Evolutionary conservation across 2,329 filamentous ascomycete species (phyloP), one percentile per base, ranked within the genome.

Genomic region (Grosmannia penicillata): DNA sequence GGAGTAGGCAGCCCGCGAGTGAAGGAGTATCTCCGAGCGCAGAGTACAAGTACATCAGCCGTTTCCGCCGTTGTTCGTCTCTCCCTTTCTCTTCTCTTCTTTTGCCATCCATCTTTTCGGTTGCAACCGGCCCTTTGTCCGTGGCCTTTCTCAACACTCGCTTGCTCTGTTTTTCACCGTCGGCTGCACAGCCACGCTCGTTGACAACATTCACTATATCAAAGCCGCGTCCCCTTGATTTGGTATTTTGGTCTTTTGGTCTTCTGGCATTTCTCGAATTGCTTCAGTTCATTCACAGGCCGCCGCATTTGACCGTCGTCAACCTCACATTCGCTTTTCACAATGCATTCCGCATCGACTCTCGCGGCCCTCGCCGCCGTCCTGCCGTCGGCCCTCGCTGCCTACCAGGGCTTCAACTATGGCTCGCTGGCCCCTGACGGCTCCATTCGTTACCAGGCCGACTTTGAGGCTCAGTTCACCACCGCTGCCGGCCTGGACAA

Each of bases 401-500:
- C 61, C 28, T 56, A 58, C 56, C 43, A 47, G 43, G 82, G 82
- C 48, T 84, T 84, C 72, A 84, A 84, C 67, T 84, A 82, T 47
- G 79, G 77, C 46, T 65, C 68, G 41, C 67, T 67, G 43, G 75
- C 75, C 52, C 69, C 65, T 34, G 70, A 74, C 49, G 70, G 75
- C 44, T 58, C 66, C 25, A 58, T 66, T 52, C 81, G 82, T 61
- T 48, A 50, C 38, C 69, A 80, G 51, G 49, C 64, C 11, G 76
- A 82, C 53, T 87, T 80, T 57, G 72, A 82, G 62, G 61, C 68
- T 50, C 72, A 82, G 58, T 84, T 84, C 68, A 72, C 66, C 46
- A 62, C 68, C 4, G 78, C 81, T 22, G 67, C 75, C 48, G 62
- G 61, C 36, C 72, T 87, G 14, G 62, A 66, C 18, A 78, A 77